These are phyloP conservation scores for Ogataea philodendri DNA, from an alignment of 805 yeast species.

Conservation along the genomic window DNA sequence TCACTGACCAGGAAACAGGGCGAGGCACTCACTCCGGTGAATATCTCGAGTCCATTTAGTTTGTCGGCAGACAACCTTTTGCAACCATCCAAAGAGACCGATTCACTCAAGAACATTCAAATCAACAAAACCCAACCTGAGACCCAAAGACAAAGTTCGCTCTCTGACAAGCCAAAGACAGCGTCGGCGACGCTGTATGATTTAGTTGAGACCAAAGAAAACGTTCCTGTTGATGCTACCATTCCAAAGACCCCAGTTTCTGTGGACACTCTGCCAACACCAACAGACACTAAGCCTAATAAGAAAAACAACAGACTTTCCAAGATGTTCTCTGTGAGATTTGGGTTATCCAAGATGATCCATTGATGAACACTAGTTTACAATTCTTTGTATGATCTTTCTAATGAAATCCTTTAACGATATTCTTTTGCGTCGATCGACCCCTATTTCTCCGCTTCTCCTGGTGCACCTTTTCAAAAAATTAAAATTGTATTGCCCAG, in stretches of 20 bases:
- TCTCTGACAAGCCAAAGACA: too few species aligned
- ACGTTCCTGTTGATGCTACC: constrained; percentile 2
- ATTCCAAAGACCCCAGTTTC: constrained; percentile 10
- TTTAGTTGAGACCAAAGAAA: constrained; percentile 5
- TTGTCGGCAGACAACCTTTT: constrained; percentile 12
- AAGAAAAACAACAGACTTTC: constrained; percentile 25
- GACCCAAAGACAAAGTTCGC: too few species aligned
- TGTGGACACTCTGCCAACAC: not conserved
- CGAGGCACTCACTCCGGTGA: not conserved
- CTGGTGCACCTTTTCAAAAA: constrained; percentile 6
- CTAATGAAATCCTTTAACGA: constrained; percentile 6
- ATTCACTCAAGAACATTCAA: too few species aligned
- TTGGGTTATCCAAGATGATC: constrained; percentile 24
- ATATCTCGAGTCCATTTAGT: constrained; percentile 4
- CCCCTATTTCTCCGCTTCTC: constrained; percentile 3
- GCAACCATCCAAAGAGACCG: not conserved
- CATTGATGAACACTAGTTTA: constrained; percentile 3
- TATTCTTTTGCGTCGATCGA: constrained; percentile 5
- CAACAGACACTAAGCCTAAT: constrained; percentile 2
- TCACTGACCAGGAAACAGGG: constrained; percentile 3
- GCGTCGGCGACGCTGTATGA: too few species aligned
- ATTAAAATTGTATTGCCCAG: too few species aligned
- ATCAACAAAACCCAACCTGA: too few species aligned
- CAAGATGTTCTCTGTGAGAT: constrained; percentile 26
- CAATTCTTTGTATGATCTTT: constrained; percentile 7